Percentiles rank a stretch among this genome's conserved stretches.
These are phyloP conservation scores for Phytophthora fragariae DNA, from an alignment of 352 stramenopile genomes.

Conservation along the genomic window DNA sequence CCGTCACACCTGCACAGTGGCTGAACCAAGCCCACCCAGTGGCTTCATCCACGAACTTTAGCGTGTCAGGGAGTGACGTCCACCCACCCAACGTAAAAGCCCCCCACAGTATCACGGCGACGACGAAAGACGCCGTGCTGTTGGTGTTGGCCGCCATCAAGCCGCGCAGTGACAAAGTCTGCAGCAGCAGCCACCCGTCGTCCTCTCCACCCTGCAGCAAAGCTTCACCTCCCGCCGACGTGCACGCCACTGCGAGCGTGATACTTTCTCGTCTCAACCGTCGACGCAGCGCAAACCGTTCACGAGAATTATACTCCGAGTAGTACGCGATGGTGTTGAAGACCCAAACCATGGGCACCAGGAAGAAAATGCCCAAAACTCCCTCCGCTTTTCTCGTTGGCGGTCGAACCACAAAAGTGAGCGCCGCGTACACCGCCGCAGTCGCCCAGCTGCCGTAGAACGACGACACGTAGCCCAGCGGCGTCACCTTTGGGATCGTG, in stretches of 20 bases:
- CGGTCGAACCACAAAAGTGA: slow-evolving; percentile 67
- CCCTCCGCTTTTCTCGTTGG: slow-evolving; percentile 52
- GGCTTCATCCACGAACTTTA: slow-evolving; percentile 88
- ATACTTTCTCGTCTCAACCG: slow-evolving; percentile 82
- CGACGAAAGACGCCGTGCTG: slow-evolving; percentile 64
- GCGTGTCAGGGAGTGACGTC: slow-evolving; percentile 76
- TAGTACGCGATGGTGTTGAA: slow-evolving; percentile 91
- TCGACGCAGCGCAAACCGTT: slow-evolving; percentile 77
- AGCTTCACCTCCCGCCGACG: slow-evolving; percentile 40
- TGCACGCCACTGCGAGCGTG: slow-evolving; percentile 74
- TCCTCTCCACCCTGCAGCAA: slow-evolving; percentile 38
- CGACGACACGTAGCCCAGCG: slow-evolving; percentile 78
- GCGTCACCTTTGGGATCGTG: slow-evolving; percentile 86
- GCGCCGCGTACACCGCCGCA: slow-evolving; percentile 55
- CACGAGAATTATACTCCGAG: slow-evolving; percentile 84
- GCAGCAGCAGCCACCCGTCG: slow-evolving; percentile 42
- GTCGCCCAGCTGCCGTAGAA: slow-evolving; percentile 79
- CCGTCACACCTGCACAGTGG: slow-evolving; percentile 78
- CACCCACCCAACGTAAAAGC: slow-evolving; percentile 79
- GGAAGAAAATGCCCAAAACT: slow-evolving; percentile 73
- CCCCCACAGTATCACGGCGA: slow-evolving; percentile 77
- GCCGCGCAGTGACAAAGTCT: slow-evolving; percentile 38
- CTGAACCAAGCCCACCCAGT: slow-evolving; percentile 90
- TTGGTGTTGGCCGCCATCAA: slow-evolving; percentile 44
- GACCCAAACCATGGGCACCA: slow-evolving; percentile 76